These are phyloP conservation scores for Blastocystis sp. DNA, from an alignment of 352 stramenopile species.

Conservation along the genomic window DNA sequence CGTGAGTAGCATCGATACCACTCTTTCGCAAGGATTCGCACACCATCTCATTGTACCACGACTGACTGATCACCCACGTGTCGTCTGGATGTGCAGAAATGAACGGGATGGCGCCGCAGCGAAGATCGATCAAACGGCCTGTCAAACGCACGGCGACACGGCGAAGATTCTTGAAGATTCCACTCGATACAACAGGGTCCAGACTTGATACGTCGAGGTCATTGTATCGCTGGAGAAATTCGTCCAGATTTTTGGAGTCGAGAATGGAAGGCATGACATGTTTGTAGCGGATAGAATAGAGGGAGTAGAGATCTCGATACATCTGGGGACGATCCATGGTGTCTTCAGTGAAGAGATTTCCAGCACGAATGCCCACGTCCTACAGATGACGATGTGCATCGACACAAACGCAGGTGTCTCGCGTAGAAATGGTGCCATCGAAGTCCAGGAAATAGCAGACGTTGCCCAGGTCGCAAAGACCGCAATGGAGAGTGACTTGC, in stretches of 20 bases:
- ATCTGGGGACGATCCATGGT: neutral
- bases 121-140: neutral
- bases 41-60: conserved; percentile 51
- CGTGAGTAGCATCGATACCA: neutral
- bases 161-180: neutral
- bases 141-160: neutral
- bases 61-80: conserved; percentile 12
- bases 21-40: neutral
- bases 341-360: conserved; percentile 18
- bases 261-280: neutral
- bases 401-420: neutral
- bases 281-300: neutral
- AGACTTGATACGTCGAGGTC: neutral
- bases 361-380: conserved; percentile 11
- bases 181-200: neutral
- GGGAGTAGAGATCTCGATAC: neutral
- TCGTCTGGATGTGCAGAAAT: neutral
- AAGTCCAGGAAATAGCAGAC: neutral
- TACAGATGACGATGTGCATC: neutral
- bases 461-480: neutral
- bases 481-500: neutral
- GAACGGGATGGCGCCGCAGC: neutral
- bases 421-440: conserved; percentile 12
- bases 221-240: conserved; percentile 7
- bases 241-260: neutral